Base-by-base conservation (phyloP, 2,329 filamentous ascomycete genomes). In the Phaeosphaeriaceae sp. region DNA sequence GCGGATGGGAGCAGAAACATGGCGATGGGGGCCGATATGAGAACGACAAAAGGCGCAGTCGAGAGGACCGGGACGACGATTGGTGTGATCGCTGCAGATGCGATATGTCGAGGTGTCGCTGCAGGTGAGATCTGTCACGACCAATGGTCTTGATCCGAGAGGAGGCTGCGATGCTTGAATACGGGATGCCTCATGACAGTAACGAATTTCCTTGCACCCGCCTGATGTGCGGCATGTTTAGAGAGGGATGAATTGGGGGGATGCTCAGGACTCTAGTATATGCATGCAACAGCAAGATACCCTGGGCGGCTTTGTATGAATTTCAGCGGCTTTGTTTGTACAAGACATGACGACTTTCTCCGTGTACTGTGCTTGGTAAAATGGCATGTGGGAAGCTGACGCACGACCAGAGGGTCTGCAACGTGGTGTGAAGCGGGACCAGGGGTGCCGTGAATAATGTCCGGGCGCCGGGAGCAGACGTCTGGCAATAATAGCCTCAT, bases 21-120 rank as follows among this genome's bases (percentile, higher is more conserved):
- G 51, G 41, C 20, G 51, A 58, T 17, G 53, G 67, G 49, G 71
- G 69, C n/a, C 60, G 58, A 13, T 36, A 36, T 36, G 53, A 56
- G 13, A 56, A 64, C 31, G 62, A 64, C 10, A 52, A 54, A 31
- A 53, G 60, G 41, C 22, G 46, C 41, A 50, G 57, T 11, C 24
- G 50, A 17, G n/a, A 51, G 20, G 47, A 19, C 20, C 31, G 45
- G 11, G 52, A 46, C 19, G 21, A 48, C 36, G 46, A 54, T 36
- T 50, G 52, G 52, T 54, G 52, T 33, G 52, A 54, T 20, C 21
- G 46, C 19, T 54, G 52, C 46, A 10, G 33, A 15, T 44, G 52
- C 52, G 52, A 54, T 13, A 33, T 45, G 15, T 42, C 44, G 20
- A 20, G 45, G 24, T 54, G 52, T 33, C 15, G 52, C 15, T 54